Evolutionary conservation across 371 early-diverging fungal species (phyloP), one percentile per base, ranked within the genome.

Genomic region (Saksenaea oblongispora): DNA sequence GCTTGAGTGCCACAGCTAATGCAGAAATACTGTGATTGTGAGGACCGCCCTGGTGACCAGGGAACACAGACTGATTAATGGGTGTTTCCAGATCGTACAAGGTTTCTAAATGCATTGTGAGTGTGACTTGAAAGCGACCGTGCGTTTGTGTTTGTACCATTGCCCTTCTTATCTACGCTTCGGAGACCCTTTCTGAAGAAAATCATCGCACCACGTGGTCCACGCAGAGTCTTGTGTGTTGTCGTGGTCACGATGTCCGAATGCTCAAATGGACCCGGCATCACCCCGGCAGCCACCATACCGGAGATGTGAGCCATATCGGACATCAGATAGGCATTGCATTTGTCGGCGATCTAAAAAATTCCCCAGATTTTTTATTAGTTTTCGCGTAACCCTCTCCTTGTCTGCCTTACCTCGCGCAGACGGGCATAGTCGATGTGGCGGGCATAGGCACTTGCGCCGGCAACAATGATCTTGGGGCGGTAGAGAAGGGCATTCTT

Each of bases 21-120:
- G 99, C 99, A 34, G 96, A 87, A 65, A 99, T 99, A 54, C 99
- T 98, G 84, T 99, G 97, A 88, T 99, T 99, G 84, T 99, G 99
- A 34, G 99, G 99, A 7, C 99, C 99, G 65, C 99, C 99, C 81
- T 99, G 99, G 75, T 96, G 95, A 39, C 98, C 97, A 15, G 99
- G 99, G 86, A 99, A 99, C 41, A 99, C 99, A 14, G 97, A 93
- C 63, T 87, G 86, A 82, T 99, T 98, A 86, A 99, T 98, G 41
- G 91, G 89, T 54, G 80, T 83, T 71, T 99, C 98, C 15, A 99
- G 84, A 44, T 95, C 92, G 82, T 97, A 97, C 69, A 82, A 64
- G 63, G 88, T 87, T 73, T 90, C 90, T 80, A 63, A 14, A 54
- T 39, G 18, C 18, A 22, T 47, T 10, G 22, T 22, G 51, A 22